Base-by-base conservation (phyloP, 1,139 yeast species). In the Fermentozyma sake region DNA sequence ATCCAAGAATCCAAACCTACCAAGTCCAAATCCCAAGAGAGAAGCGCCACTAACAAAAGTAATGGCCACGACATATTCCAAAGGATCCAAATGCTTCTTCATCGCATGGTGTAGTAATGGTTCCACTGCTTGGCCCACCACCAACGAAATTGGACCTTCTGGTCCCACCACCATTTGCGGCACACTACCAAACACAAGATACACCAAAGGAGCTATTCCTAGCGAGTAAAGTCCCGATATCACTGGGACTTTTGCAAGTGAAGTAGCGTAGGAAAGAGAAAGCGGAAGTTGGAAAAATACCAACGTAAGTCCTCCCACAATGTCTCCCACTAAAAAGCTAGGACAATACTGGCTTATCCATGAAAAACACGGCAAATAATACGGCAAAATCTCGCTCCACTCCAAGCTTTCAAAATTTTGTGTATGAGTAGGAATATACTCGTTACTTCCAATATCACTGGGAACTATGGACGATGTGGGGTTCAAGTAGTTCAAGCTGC, bases 91-190 rank as follows among this genome's bases (percentile, higher is more conserved):
- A 12, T 50, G 41, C 9, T 61, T 52, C 22, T 55, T 50, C 22
- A 56, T 50, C 27, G 68, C 53, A 44, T 79, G 84, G 31, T 72
- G 77, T 20, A 76, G 42, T 3, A 70, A 50, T 8, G 82, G 77
- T 37, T 83, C 86, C n/a, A 87, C 80, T 0, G 93, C 87, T 49
- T 86, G 95, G 3, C 97, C 97, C 3, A 91, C 85, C 22, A 91
- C 81, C 49, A 91, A 66, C 1, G 95, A 83, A 16, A 89, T 82
- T 2, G 97, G 95, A 6, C 91, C 93, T 49, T 91, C 98, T 0
- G 98, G 98, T 0, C 97, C 97, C 6, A 89, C 95, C 30, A 89
- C 82, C 95, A 91, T 84, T 47, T 83, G 94, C 0, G 97, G 97
- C 1, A 87, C 96, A 14, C 95, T 79, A 0, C 98, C 97, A 48